Base-by-base conservation (phyloP, 2,329 filamentous ascomycete genomes). In the Cercospora nicotianae region DNA sequence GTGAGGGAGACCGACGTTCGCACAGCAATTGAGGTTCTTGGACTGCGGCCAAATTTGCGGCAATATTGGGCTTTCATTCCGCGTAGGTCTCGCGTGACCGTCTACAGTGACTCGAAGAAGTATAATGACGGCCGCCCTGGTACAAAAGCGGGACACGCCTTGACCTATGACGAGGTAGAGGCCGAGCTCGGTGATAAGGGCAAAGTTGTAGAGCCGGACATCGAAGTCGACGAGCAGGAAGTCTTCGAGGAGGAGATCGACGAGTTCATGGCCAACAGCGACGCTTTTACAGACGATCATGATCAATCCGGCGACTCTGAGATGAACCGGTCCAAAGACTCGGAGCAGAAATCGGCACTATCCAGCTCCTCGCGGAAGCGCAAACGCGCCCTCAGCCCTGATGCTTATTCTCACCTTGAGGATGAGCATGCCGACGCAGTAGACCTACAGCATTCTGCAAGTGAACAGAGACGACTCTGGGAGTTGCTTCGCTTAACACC, bases 21-120 rank as follows among this genome's bases (percentile, higher is more conserved):
- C 36, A 81, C 86, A 12, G 87, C 88, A 20, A 73, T 87, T 13
- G 80, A 85, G 10, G 79, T 88, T 2, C 76, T 90, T 3, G 81
- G 82, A 5, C 78, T 90, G 78, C 79, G 82, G 45, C 73, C 73
- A 3, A 78, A 85, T 66, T 78, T 79, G 6, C 77, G 78, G 20
- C 76, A 83, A 3, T 86, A 85, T 65, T 89, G 88, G 86, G 76
- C 80, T 12, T 78, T 77, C 2, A 78, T 83, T 6, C 81, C 87
- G 1, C 81, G 85, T 67, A 82, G 87, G 68, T 86, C 83, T 71
- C 79, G 80, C 8, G 72, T 90, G 4, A 75, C 81, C 13, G 84
- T 90, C 2, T 80, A 82, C 57, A 72, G 70, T 30, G 74, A 76
- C 26, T 70, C 74, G 12, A 73, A 69, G 36, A 74, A 74, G 42